Base-by-base conservation (phyloP, 371 early-diverging fungal genomes). In the Apophysomyces variabilis region DNA sequence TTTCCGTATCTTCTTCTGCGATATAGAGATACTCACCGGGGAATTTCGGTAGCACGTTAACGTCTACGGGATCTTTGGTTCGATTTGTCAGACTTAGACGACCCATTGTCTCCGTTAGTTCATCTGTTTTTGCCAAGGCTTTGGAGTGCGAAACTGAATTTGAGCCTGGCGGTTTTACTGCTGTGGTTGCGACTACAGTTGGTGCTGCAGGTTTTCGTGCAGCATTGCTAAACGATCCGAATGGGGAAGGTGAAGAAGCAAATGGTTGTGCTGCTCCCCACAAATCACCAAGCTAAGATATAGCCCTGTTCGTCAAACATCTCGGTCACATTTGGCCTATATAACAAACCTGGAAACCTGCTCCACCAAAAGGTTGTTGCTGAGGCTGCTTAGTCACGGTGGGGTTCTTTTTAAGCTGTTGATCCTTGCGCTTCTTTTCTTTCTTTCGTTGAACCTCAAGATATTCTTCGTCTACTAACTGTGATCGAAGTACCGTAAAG, bases 1-100 rank as follows among this genome's bases (percentile, higher is more conserved):
- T 58, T 13, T 73, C 72, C 4, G 65, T 57, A 57, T 84, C 73
- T 69, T 92, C 92, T 47, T 83, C 81, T 0, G 85, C 77, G 57
- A 89, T 86, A 54, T 87, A 87, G 4, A 92, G 74, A 65, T 91
- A 91, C 36, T 87, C 80, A 0, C 85, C 88, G n/a, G 84, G 85
- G 45, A 90, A 87, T 9, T 47, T 60, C 4, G 76, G 78, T n/a
- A 77, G 32, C 0, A 12, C 3, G 4, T 7, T 2, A n/a, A 45
- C 58, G 41, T 71, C 68, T 7, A 74, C 65, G 1, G 77, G 73
- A 41, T 65, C 45, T 41, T 44, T 21, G 26, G 64, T 62, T 35
- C 26, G 47, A 5, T 36, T 37, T 12, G 50, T 37, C 39, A 62
- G 44, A 6, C 45, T 37, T 58, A 65, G 39, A 13, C 47, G 58